Base-by-base conservation (phyloP, 163 green algal species). In the Scenedesmus sp. region DNA sequence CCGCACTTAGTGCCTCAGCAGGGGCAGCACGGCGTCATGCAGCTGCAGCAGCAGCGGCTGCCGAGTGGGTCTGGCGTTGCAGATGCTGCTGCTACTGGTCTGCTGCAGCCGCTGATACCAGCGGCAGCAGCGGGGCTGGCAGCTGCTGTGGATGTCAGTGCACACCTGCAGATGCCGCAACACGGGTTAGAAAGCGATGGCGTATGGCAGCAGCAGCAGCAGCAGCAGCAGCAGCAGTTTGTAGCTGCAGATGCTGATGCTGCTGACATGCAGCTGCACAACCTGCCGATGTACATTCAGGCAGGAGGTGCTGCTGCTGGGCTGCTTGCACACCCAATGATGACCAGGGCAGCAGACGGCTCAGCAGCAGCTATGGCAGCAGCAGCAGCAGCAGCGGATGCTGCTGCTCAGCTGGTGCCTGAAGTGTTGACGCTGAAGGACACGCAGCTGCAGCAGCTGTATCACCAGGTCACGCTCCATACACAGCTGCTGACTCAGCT, bases 401-500 rank as follows among this genome's bases (percentile, higher is more conserved):
- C 66, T 76, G 66, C 18, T 9, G 66, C 66, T 26, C 66, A 76
- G 66, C 66, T 34, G 66, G 7, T 76, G 66, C 3, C 66, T 26
- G 54, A 76, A 74, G 16, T 92, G 10, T 62, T 92, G 15, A 88
- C 81, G 2, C 57, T 92, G 60, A 55, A 79, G 13, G 79, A 55
- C 34, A 56, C 62, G 16, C 66, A 76, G 66, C 66, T 76, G 66
- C 66, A 76, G 66, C 66, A 76, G 66, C 66, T 76, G 66, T 76
- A 76, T 13, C 66, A 76, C 18, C 66, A 76, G 66, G 66, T 76
- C 16, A 76, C 79, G 60, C 64, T 92, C 23, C 88, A 92, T 20
- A 77, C 57, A 10, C 88, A 92, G 88, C 88, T 92, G 88, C 88
- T 92, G 88, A 88, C 81, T 73, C 88, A 92, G 88, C 52, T 92